Conservation (phyloP, 257 asterid species). For the Solanum bukasovii region DNA sequence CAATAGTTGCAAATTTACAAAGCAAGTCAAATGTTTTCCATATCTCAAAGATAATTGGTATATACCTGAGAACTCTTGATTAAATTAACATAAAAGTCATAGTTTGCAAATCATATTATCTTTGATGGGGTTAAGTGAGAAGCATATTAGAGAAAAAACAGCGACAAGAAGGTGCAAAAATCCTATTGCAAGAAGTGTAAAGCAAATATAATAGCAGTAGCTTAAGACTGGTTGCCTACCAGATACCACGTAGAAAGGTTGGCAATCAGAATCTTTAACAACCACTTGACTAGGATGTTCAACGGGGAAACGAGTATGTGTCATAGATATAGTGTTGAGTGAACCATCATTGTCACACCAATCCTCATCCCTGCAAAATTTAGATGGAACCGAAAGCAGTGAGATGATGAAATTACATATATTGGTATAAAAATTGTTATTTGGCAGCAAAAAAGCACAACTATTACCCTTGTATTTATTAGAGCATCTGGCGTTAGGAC, state of each 20-base stretch:
- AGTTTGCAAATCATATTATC: neutral
- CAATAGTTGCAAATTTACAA: neutral
- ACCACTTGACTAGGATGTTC: conserved; percentile 61
- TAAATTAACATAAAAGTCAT: neutral
- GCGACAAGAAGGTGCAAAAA: neutral
- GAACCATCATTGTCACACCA: conserved; percentile 99
- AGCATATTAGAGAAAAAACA: neutral
- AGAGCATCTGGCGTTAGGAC: too few species aligned
- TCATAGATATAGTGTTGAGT: conserved; percentile 90
- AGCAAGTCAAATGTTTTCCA: neutral
- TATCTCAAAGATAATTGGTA: neutral
- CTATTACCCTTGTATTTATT: conserved; percentile 24
- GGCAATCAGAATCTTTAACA: conserved; percentile 66
- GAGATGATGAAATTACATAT: neutral
- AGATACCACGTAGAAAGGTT: too few species aligned
- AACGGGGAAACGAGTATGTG: conserved; percentile 83
- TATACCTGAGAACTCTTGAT: neutral
- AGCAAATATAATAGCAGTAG: neutral
- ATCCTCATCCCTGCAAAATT: conserved; percentile 51
- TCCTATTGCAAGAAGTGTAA: neutral
- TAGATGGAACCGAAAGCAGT: neutral
- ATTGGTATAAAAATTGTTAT: neutral
- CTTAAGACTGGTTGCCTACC: neutral
- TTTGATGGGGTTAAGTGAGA: neutral
- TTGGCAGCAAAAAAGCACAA: neutral